Evolutionary conservation across 208 protist species (phyloP), one percentile per base, ranked within the genome.

Genomic region (Crithidia fasciculata): DNA sequence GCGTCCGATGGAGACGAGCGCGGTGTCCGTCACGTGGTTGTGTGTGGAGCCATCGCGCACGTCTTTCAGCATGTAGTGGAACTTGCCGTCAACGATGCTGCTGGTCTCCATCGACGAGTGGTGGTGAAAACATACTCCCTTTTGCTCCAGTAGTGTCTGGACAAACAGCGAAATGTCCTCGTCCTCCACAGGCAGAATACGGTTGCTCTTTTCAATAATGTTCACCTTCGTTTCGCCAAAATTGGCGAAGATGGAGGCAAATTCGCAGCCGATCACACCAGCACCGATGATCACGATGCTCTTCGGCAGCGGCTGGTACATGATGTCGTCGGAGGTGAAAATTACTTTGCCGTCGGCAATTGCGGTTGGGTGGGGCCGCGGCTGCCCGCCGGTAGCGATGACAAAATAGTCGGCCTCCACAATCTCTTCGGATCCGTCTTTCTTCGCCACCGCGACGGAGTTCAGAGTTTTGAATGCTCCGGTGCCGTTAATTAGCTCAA

Each of bases 211-310:
- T 68, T 97, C 94, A 60, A 97, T 95, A 36, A 97, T 62, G 76
- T 90, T 89, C 15, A 97, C 94, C 56, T 91, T 58, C 8, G 92
- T 97, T 58, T 87, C 69, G 45, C 87, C 89, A 71, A 97, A 95
- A 68, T 97, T 96, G 10, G 91, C 91, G 74, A 91, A 96, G 73
- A 97, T 97, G 10, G 90, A 87, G 0, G 94, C 92, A 73, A 97
- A 97, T 55, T 97, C 94, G 64, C 94, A 97, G 18, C 94, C 94
- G 75, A 97, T 96, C 18, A 96, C 92, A 73, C 94, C 94, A 6
- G 94, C 94, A 49, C 94, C 94, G 44, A 97, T 96, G 69, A 97
- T 94, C 39, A 96, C 91, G 52, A 95, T 82, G 53, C 90, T 96
- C 73, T 92, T 93, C 0, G 94, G 94, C 69, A 97, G 90, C 15